These are phyloP conservation scores for Fusarium poae DNA, from an alignment of 2,329 filamentous ascomycete species.

Conservation along the genomic window DNA sequence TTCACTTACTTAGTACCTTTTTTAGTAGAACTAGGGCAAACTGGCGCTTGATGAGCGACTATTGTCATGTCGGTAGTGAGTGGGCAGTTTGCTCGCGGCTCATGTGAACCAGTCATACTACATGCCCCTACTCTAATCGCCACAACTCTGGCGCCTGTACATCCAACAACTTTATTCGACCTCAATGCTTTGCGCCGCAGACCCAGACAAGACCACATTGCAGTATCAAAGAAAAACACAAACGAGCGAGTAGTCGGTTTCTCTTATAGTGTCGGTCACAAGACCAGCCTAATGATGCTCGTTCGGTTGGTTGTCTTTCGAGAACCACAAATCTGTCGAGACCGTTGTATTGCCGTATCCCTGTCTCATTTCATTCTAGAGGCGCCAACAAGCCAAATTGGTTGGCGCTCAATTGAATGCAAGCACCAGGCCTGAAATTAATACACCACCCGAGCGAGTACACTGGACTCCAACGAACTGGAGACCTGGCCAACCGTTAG, in stretches of 20 bases:
- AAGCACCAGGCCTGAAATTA: slow-evolving; percentile 48
- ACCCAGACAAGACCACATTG: slow-evolving; percentile 2
- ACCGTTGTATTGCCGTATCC: slow-evolving; percentile 40
- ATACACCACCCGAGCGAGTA: slow-evolving; percentile 31
- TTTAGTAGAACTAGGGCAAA: background rate
- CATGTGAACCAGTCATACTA: slow-evolving; percentile 41
- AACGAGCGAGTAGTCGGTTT: background rate
- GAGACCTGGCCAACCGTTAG: background rate
- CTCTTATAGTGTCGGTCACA: slow-evolving; percentile 11
- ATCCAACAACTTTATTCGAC: slow-evolving; percentile 17
- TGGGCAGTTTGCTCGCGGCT: slow-evolving; percentile 9
- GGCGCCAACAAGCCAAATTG: slow-evolving; percentile 30
- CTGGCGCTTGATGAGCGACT: slow-evolving; percentile 23
- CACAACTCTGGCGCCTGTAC: slow-evolving; percentile 37
- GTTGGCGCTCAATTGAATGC: slow-evolving; percentile 35
- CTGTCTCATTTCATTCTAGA: slow-evolving; percentile 45
- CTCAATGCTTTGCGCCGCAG: slow-evolving; percentile 3
- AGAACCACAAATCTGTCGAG: slow-evolving; percentile 38
- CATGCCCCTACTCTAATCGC: slow-evolving; percentile 27
- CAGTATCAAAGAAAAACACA: slow-evolving; percentile 6
- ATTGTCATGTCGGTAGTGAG: background rate
- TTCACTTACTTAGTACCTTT: background rate
- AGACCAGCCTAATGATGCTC: slow-evolving; percentile 15
- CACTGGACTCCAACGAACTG: background rate
- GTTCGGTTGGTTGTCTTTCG: slow-evolving; percentile 33